phyloP scores from a whole-genome alignment of 106 monocot genomes.

The Dioscorea dumetorum region DNA sequence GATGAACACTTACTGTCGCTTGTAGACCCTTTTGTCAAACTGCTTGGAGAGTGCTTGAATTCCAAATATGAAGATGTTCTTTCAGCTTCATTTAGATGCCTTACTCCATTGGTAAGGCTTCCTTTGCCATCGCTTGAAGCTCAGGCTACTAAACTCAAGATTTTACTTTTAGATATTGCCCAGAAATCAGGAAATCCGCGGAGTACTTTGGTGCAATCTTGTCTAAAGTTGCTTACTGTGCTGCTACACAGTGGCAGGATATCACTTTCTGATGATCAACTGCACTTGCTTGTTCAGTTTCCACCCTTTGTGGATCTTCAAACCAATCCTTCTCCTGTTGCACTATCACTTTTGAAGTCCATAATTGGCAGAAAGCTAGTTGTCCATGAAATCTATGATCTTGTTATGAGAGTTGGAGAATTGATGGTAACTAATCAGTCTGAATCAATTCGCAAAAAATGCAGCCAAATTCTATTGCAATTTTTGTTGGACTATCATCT shows the following conservation, averaged over 20 bases:
- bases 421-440: conserved; percentile 81
- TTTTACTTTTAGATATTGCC: conserved; percentile 61
- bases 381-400: conserved; percentile 79
- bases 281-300: conserved; percentile 65
- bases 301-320: conserved; percentile 83
- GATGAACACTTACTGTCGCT: conserved; percentile 56
- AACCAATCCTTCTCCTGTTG: conserved; percentile 68
- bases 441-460: conserved; percentile 68
- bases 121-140: conserved; percentile 63
- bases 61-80: conserved; percentile 78
- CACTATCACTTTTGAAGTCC: conserved; percentile 85
- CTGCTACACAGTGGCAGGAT: conserved; percentile 53
- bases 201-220: conserved; percentile 55
- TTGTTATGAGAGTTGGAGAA: conserved; percentile 58
- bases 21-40: conserved; percentile 78
- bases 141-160: conserved; percentile 69
- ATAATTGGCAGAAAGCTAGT: conserved; percentile 66
- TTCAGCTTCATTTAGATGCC: conserved; percentile 67
- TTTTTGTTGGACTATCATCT: conserved; percentile 80
- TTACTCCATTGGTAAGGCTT: conserved; percentile 45
- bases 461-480: conserved; percentile 69
- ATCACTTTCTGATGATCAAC: conserved; percentile 68
- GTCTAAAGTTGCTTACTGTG: conserved; percentile 61
- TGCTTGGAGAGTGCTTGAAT: conserved; percentile 52
- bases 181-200: conserved; percentile 51